Evolutionary conservation across 2,329 filamentous ascomycete species (phyloP).

Genomic region (Xylariomycetidae sp.): DNA sequence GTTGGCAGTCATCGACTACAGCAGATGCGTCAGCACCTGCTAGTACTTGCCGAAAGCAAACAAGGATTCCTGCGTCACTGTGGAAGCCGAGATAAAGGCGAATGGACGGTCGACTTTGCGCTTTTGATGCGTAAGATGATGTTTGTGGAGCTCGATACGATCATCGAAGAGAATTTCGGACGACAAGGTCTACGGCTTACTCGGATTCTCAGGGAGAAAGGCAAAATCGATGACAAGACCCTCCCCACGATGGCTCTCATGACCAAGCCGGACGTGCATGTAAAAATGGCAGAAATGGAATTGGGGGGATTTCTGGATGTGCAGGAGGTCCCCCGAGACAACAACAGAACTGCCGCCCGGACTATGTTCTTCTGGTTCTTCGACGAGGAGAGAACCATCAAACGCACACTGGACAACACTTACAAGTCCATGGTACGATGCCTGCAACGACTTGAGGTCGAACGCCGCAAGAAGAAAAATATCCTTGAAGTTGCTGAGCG

Average conservation of each 20-base stretch:
- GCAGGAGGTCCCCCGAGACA: constrained; percentile 90
- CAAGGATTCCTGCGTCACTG: constrained; percentile 65
- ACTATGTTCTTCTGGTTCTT: constrained; percentile 93
- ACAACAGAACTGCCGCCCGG: constrained; percentile 71
- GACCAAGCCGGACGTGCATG: constrained; percentile 78
- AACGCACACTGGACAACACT: constrained; percentile 69
- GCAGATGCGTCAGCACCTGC: constrained; percentile 68
- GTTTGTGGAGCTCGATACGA: constrained; percentile 74
- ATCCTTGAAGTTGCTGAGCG: constrained; percentile 79
- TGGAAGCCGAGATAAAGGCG: constrained; percentile 60
- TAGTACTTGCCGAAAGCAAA: constrained; percentile 65
- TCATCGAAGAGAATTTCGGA: constrained; percentile 74
- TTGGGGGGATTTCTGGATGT: constrained; percentile 82
- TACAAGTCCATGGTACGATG: constrained; percentile 89
- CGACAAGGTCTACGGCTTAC: constrained; percentile 75
- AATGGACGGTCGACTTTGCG: constrained; percentile 84
- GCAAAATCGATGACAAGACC: constrained; percentile 92
- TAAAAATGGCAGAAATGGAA: constrained; percentile 80
- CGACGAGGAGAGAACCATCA: constrained; percentile 67
- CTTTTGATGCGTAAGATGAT: constrained; percentile 65
- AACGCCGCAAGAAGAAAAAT: constrained; percentile 65
- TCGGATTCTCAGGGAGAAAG: constrained; percentile 78
- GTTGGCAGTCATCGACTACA: constrained; percentile 44
- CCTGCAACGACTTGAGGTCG: constrained; percentile 73
- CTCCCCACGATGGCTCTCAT: constrained; percentile 77